These are phyloP conservation scores for Silene latifolia DNA, from an alignment of 148 eudicot species.

Conservation along the genomic window DNA sequence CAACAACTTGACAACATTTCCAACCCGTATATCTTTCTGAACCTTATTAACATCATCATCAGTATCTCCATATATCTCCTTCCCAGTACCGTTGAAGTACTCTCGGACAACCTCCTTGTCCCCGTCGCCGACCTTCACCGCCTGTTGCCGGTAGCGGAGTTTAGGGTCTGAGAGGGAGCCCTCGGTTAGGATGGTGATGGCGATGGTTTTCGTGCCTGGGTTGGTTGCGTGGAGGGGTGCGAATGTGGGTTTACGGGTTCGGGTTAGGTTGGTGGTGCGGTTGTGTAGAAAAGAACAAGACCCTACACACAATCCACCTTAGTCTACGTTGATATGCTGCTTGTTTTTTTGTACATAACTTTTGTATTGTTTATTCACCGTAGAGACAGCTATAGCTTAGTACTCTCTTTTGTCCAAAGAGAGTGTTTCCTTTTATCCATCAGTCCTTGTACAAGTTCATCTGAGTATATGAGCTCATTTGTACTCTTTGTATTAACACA, in stretches of 20 bases:
- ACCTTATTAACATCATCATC: slow-evolving; percentile 90
- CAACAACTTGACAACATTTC: slow-evolving; percentile 70
- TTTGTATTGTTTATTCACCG: too few relatives aligned
- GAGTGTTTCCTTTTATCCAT: too few relatives aligned
- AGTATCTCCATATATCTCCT: slow-evolving; percentile 81
- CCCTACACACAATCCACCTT: too few relatives aligned
- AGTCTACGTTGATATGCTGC: too few relatives aligned
- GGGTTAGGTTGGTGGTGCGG: slow-evolving; percentile 3
- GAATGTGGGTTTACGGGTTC: neutral
- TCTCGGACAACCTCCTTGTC: slow-evolving; percentile 95
- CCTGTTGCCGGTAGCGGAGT: slow-evolving; percentile 73
- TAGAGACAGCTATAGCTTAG: too few relatives aligned
- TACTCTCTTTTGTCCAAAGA: too few relatives aligned
- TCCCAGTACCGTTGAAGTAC: slow-evolving; percentile 88
- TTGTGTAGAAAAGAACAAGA: too few relatives aligned
- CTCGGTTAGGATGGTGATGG: slow-evolving; percentile 66
- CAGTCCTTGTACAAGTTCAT: too few relatives aligned
- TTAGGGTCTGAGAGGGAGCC: slow-evolving; percentile 81
- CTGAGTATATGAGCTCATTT: too few relatives aligned
- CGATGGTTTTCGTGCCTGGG: slow-evolving; percentile 37
- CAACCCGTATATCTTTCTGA: slow-evolving; percentile 74
- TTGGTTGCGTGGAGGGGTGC: slow-evolving; percentile 35
- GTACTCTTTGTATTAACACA: too few relatives aligned
- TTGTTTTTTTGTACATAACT: too few relatives aligned
- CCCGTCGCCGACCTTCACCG: slow-evolving; percentile 85